Percentiles rank a stretch among this genome's conserved stretches.
phyloP scores from a whole-genome alignment of 2,329 filamentous ascomycete species.

The Xylaria sp. region DNA sequence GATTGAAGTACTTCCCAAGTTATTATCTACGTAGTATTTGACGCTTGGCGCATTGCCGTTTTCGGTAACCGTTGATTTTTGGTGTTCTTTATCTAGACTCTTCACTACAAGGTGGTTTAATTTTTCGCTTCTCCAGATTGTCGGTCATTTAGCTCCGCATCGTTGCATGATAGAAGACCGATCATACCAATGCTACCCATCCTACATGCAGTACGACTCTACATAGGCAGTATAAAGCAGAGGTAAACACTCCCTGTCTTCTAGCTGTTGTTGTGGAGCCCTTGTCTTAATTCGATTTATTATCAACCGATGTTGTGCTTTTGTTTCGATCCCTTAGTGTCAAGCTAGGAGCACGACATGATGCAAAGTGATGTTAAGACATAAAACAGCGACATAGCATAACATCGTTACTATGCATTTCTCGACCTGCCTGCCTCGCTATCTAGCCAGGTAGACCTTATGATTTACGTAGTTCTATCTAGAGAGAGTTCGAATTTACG shows the following conservation, averaged over 20 bases:
- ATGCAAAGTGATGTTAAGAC: neutral
- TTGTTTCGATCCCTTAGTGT: conserved; percentile 18
- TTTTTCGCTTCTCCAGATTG: neutral
- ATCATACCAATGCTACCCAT: conserved; percentile 10
- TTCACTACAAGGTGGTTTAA: neutral
- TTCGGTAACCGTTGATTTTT: conserved; percentile 11
- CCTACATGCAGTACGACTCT: conserved; percentile 21
- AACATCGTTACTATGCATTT: neutral
- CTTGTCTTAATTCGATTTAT: neutral
- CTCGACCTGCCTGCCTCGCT: neutral
- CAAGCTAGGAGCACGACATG: neutral
- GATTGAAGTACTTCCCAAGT: neutral
- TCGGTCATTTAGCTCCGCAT: conserved; percentile 15
- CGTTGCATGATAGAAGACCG: neutral
- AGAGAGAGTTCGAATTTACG: neutral
- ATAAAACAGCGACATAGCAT: neutral
- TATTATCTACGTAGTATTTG: neutral
- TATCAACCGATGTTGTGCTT: conserved; percentile 24
- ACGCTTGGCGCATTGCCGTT: conserved; percentile 20
- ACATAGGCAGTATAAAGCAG: conserved; percentile 2
- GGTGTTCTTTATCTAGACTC: conserved; percentile 7
- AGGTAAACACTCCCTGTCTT: conserved; percentile 16
- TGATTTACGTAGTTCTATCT: neutral
- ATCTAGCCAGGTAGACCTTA: conserved; percentile 1
- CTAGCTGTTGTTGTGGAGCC: conserved; percentile 1